A percentile compares a stretch with the other conserved stretches of the same genome.
phyloP scores from a whole-genome alignment of 2,329 filamentous ascomycete genomes.

The Magnaporthiopsis rhizophila region DNA sequence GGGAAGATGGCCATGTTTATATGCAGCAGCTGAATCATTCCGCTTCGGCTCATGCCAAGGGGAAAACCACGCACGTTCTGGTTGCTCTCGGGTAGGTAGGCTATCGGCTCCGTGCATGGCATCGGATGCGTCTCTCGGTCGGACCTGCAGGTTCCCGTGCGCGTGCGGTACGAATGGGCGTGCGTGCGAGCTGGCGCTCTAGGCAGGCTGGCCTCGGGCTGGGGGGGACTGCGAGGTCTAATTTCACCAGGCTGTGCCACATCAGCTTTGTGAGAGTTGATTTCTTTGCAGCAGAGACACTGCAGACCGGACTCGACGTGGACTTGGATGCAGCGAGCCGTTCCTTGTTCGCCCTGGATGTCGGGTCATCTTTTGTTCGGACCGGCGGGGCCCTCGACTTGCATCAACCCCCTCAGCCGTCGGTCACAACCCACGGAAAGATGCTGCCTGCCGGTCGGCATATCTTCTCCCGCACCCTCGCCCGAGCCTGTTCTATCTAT shows the following conservation, averaged over 20 bases:
- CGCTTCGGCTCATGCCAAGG: too few species aligned
- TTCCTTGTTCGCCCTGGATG: not conserved
- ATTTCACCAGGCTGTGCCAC: too few species aligned
- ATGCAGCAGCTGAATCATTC: not conserved
- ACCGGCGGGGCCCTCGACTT: too few species aligned
- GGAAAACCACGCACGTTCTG: not conserved
- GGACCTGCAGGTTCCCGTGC: not conserved
- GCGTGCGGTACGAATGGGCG: not conserved
- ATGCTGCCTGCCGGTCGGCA: not conserved
- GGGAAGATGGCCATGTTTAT: not conserved
- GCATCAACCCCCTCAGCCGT: too few species aligned
- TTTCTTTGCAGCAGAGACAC: not conserved
- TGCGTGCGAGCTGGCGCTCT: too few species aligned
- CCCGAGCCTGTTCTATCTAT: not conserved
- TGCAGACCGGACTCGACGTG: not conserved
- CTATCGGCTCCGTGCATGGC: slow-evolving; percentile 2
- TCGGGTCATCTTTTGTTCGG: too few species aligned
- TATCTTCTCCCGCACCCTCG: not conserved
- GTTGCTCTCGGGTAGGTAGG: not conserved
- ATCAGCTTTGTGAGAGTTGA: too few species aligned
- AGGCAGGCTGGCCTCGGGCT: not conserved
- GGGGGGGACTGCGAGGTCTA: too few species aligned
- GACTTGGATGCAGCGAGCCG: not conserved
- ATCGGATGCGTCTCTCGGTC: not conserved
- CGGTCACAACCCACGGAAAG: not conserved